Base-by-base conservation (phyloP, 1,284 basidiomycete species). In the Phellopilus nigrolimitatus region DNA sequence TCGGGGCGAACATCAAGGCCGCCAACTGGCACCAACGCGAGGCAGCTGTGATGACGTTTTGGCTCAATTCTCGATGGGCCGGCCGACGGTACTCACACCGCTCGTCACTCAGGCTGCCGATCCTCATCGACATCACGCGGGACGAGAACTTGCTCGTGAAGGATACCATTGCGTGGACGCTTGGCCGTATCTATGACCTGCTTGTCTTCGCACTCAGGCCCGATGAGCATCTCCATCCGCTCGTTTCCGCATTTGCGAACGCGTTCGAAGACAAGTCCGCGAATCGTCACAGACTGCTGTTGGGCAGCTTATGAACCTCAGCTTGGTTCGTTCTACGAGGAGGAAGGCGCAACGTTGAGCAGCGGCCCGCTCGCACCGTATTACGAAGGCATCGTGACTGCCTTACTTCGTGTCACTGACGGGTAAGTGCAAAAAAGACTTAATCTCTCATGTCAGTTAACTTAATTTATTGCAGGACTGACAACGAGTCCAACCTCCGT, bases 41-140 rank as follows among this genome's bases (percentile, higher is more conserved):
- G 68, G 95, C 95, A 0, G 95, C 95, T 19, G 87, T 98, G 58
- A 98, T 98, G 93, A 87, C 94, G 38, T n/a, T 99, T 99, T 64
- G 95, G 95, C 49, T 95, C 91, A 2, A 98, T 99, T 63, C 80
- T 99, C 48, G 95, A 98, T 57, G 95, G 97, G 2, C 95, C 95
- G 9, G 91, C 88, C 91, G 28, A 71, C 73, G 37, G 84, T 91
- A 34, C 80, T 99, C 43, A 87, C 84, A 19, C 93, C 94, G 19
- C 83, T 99, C 37, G 95, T 98, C 58, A 83, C 89, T 60, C 94
- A 98, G 68, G 95, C 77, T 99, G 6, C 91, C 92, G 13, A 87
- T 95, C 42, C 79, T 99, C 54, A 94, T 99, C 64, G 85, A 86
- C 62, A 97, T 98, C 94, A 94, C 99, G 84, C 77, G 74, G 45